phyloP scores from a whole-genome alignment of 345 rosid species.

The Murraya koenigii region DNA sequence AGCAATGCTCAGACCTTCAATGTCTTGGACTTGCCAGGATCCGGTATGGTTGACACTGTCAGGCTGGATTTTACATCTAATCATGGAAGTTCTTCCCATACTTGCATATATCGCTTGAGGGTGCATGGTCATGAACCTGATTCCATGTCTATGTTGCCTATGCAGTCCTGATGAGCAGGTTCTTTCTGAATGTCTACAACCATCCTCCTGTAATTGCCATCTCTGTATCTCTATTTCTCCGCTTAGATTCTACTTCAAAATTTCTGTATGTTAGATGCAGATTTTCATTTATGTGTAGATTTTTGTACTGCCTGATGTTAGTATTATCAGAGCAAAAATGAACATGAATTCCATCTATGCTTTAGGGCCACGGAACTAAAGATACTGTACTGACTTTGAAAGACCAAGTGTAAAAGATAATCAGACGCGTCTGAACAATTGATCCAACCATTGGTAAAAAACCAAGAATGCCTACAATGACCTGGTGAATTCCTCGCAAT shows the following conservation, averaged over 20 bases:
- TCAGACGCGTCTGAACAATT: not conserved
- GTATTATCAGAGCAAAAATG: not conserved
- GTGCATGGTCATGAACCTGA: constrained; percentile 80
- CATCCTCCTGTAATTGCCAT: constrained; percentile 11
- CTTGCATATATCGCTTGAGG: constrained; percentile 89
- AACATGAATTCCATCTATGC: not conserved
- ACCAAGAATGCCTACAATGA: not conserved
- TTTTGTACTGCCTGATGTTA: not conserved
- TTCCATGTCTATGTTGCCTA: constrained; percentile 41
- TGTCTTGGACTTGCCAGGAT: constrained; percentile 38
- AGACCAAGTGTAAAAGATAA: not conserved
- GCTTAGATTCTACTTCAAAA: constrained; percentile 10
- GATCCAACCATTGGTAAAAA: not conserved
- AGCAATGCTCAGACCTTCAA: constrained; percentile 82
- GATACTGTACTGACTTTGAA: not conserved
- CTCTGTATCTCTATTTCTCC: constrained; percentile 1
- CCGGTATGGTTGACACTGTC: constrained; percentile 58
- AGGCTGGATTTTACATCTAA: constrained; percentile 79
- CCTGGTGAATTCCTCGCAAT: too few species aligned
- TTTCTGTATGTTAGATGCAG: constrained; percentile 7
- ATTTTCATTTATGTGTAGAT: constrained; percentile 3
- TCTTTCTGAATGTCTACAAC: not conserved
- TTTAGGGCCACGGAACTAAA: not conserved
- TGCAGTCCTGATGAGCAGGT: constrained; percentile 38
- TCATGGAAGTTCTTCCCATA: constrained; percentile 75